Evolutionary conservation across 495 filamentous ascomycete genomes (phyloP).

Genomic region (Neurospora africana): DNA sequence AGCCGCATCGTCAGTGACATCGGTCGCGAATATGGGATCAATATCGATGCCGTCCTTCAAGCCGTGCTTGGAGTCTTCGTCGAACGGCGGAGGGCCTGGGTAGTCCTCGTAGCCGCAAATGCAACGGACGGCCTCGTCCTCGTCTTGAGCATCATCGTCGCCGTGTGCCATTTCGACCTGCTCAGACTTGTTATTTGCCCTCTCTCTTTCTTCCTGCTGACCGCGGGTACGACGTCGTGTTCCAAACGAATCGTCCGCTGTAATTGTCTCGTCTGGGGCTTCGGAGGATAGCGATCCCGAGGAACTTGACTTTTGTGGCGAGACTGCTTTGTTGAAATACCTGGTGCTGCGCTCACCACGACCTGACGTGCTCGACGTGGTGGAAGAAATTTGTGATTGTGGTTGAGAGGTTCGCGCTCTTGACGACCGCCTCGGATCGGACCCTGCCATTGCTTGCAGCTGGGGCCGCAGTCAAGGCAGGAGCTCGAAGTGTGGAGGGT

Average conservation of each 20-base stretch:
- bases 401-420: conserved; percentile 77
- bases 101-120: conserved; percentile 93
- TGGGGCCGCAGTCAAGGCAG: conserved; percentile 18
- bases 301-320: conserved; percentile 61
- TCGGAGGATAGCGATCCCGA: conserved; percentile 67
- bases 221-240: conserved; percentile 59
- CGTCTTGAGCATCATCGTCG: conserved; percentile 60
- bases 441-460: conserved; percentile 39
- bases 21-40: conserved; percentile 50
- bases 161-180: conserved; percentile 43
- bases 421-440: conserved; percentile 80
- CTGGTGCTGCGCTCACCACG: conserved; percentile 61
- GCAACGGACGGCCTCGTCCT: conserved; percentile 90
- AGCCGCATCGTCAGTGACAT: conserved; percentile 72
- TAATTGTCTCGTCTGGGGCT: conserved; percentile 65
- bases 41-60: conserved; percentile 40
- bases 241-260: conserved; percentile 37
- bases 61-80: conserved; percentile 46
- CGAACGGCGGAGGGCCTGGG: conserved; percentile 69
- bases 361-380: conserved; percentile 52
- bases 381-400: conserved; percentile 67
- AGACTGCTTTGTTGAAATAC: conserved; percentile 58
- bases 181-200: conserved; percentile 35
- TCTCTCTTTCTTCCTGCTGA: conserved; percentile 51
- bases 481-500: conserved; percentile 1